These are phyloP conservation scores for Ganoderma lingzhi DNA, from an alignment of 1,284 basidiomycete species.

Conservation along the genomic window DNA sequence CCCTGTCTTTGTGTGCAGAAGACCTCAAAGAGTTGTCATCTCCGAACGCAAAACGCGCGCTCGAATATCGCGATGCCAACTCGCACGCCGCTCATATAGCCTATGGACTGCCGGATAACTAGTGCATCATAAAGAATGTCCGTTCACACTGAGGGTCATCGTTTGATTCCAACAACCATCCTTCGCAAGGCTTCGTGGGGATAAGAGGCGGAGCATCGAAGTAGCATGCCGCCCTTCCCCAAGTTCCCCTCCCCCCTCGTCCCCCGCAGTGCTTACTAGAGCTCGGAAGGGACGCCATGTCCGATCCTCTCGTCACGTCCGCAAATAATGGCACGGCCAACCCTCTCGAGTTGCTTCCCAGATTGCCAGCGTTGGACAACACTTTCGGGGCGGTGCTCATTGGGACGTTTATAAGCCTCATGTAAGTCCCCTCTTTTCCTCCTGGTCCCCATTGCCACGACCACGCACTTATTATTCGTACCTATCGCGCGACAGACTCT, in stretches of 20 bases:
- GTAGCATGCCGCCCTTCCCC: neutral
- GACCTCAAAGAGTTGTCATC: too few relatives aligned
- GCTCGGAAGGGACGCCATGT: neutral
- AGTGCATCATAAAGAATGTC: neutral
- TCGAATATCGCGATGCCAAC: neutral
- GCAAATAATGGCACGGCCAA: neutral
- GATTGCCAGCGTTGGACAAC: slow-evolving; percentile 15
- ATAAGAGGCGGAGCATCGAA: neutral
- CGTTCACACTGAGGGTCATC: neutral
- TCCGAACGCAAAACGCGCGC: neutral
- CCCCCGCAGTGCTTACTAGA: neutral
- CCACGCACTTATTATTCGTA: too few relatives aligned
- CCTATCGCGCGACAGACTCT: neutral
- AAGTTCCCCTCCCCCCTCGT: neutral
- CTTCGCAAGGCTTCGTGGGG: neutral
- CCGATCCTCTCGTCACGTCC: neutral
- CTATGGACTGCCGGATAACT: neutral
- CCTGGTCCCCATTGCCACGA: too few relatives aligned
- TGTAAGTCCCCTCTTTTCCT: neutral
- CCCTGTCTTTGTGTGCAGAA: too few relatives aligned
- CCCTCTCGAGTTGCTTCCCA: neutral
- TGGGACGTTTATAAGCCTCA: slow-evolving; percentile 16
- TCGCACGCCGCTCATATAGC: neutral
- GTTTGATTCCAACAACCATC: neutral
- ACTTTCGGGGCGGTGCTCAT: slow-evolving; percentile 18